Conservation (phyloP, 345 rosid species). For the Heritiera fomes region DNA sequence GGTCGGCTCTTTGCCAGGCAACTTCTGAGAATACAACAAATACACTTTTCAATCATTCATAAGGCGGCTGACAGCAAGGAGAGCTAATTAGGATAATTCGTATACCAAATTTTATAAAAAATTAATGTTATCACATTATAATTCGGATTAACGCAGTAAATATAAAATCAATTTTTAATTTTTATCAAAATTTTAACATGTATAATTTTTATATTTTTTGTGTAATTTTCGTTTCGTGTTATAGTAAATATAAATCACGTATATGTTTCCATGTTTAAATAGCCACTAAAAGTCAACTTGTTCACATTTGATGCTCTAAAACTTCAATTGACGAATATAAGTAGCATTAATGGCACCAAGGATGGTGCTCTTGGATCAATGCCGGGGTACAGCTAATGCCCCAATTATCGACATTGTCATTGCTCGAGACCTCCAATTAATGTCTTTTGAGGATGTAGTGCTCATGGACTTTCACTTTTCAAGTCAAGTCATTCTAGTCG, state of each 20-base stretch:
- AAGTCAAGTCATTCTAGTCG: neutral
- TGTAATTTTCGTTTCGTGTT: no score
- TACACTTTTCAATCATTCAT: no score
- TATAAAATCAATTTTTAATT: no score
- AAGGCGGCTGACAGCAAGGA: no score
- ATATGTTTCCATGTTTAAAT: no score
- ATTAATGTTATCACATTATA: no score
- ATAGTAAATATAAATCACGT: no score
- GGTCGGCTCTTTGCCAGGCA: constrained; percentile 2
- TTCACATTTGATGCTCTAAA: neutral
- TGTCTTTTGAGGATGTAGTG: neutral
- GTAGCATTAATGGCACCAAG: neutral
- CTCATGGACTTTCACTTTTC: neutral
- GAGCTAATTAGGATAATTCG: no score
- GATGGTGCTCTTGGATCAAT: neutral
- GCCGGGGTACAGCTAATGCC: neutral
- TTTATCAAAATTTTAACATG: no score
- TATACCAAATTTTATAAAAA: no score
- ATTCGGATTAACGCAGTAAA: no score
- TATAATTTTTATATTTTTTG: no score
- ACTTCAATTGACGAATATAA: neutral
- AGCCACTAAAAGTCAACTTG: neutral
- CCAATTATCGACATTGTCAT: neutral
- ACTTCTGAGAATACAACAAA: neutral
- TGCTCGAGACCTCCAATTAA: neutral